Percentiles rank a stretch among this genome's conserved stretches.
Evolutionary conservation across 805 yeast species (phyloP).

Genomic region (Monosporozyma solicola): DNA sequence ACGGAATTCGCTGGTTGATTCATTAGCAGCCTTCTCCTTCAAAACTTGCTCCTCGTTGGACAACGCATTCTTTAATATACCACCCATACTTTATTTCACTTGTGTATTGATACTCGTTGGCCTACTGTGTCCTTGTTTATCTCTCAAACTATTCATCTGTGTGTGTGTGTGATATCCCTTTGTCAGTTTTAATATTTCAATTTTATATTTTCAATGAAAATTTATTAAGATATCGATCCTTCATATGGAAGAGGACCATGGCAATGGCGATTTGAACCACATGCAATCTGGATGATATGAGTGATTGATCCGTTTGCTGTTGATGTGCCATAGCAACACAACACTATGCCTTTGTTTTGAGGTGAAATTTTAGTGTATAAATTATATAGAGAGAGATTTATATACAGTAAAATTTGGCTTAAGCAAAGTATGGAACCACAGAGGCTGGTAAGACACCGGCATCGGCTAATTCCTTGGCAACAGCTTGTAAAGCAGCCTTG

Average conservation of each 20-base stretch:
- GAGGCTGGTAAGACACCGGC: conserved; percentile 48
- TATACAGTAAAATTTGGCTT: neutral
- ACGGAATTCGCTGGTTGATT: conserved; percentile 36
- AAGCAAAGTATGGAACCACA: conserved; percentile 45
- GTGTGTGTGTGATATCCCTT: neutral
- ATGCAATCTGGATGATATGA: too few relatives aligned
- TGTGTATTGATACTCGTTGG: neutral
- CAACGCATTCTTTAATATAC: conserved; percentile 47
- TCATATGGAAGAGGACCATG: too few relatives aligned
- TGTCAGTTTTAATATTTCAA: neutral
- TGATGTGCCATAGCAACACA: too few relatives aligned
- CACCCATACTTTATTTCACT: conserved; percentile 27
- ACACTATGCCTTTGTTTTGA: too few relatives aligned
- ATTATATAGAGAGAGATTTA: neutral
- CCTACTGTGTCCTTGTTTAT: neutral
- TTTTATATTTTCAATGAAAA: neutral
- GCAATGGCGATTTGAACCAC: too few relatives aligned
- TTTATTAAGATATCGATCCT: too few relatives aligned
- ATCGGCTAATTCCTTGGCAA: conserved; percentile 44
- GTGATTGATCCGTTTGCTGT: too few relatives aligned
- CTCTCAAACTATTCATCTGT: neutral
- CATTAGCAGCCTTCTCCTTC: neutral
- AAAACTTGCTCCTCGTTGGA: conserved; percentile 15
- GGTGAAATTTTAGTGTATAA: too few relatives aligned
- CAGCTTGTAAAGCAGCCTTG: conserved; percentile 50